Base-by-base conservation (phyloP, 495 filamentous ascomycete species). In the Tuber magnatum region DNA sequence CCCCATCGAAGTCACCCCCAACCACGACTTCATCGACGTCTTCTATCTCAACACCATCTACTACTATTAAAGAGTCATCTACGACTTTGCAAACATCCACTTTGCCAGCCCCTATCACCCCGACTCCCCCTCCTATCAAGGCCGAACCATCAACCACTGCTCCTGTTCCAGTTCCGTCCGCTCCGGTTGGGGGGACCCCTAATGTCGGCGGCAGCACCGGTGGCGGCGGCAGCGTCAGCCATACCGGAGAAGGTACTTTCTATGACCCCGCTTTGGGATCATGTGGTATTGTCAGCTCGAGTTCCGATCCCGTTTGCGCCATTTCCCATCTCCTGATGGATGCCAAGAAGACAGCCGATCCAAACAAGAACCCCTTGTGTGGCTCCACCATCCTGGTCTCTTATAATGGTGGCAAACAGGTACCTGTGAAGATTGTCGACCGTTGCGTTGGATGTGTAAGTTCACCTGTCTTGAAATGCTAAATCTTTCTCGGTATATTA, bases 281-380 rank as follows among this genome's bases (percentile, higher is more conserved):
- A 51, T 87, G 86, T 71, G 86, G 86, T 46, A 35, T 35, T 2
- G 72, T 69, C 1, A 83, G 46, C 75, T 1, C 0, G 2, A 40
- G 71, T 43, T 28, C 35, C 38, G 82, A 86, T 28, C 35, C 42
- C 69, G 77, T 86, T 61, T 83, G 84, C 72, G 86, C 86, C 24
- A 72, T 87, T 48, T 75, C 82, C n/a, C 38, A 77, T 24, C n/a
- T 6, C 9, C 74, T 83, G 46, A 81, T 83, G 75, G 43, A 79
- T 9, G 32, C 76, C 10, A 41, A 20, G 14, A 78, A 75, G 73
- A 71, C 42, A 14, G 75, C 71, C 40, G 84, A 86, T 75, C 81
- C 85, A 28, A 87, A 86, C 80, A 69, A 76, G 12, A 86, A 86
- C 80, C 78, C 84, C 8, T 68, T 82, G 20, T 86, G 86, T 81